Evolutionary conservation across 2,329 filamentous ascomycete species (phyloP).

Genomic region (Fusarium buxicola): DNA sequence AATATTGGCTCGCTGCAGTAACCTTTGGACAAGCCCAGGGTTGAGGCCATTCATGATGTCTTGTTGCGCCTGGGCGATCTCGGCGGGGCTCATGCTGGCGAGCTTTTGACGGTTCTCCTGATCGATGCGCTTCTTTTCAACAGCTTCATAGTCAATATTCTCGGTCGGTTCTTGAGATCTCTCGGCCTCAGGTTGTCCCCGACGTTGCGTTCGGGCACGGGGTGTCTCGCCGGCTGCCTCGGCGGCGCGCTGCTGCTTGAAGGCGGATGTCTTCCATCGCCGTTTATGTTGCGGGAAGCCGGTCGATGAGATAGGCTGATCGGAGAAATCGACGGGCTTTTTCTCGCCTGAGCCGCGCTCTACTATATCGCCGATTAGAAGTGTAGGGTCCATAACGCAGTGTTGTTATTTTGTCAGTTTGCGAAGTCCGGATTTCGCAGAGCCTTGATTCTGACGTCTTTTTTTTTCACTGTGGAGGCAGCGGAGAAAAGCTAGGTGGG

Average conservation of each 20-base stretch:
- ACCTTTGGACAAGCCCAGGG: constrained; percentile 78
- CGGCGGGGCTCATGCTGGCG: constrained; percentile 80
- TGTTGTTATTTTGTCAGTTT: constrained; percentile 11
- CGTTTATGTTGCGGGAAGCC: constrained; percentile 94
- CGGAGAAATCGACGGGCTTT: constrained; percentile 70
- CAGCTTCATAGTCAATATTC: constrained; percentile 52
- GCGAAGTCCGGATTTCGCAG: constrained; percentile 4
- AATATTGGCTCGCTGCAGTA: constrained; percentile 81
- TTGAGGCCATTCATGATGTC: constrained; percentile 85
- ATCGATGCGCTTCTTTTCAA: constrained; percentile 80
- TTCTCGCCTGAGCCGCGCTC: constrained; percentile 74
- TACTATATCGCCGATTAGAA: constrained; percentile 80
- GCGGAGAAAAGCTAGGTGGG: constrained; percentile 41
- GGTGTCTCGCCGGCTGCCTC: constrained; percentile 28
- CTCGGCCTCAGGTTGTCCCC: neutral
- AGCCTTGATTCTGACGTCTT: constrained; percentile 35
- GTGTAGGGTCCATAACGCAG: constrained; percentile 54
- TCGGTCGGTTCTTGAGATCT: constrained; percentile 2
- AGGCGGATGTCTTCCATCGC: constrained; percentile 77
- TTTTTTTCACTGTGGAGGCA: constrained; percentile 34
- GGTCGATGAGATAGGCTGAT: constrained; percentile 58
- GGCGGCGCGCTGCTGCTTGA: constrained; percentile 70
- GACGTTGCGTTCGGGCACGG: constrained; percentile 9
- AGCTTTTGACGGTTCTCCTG: constrained; percentile 82
- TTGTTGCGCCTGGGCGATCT: constrained; percentile 82